Evolutionary conservation across 1,284 basidiomycete genomes (phyloP), one percentile per base, ranked within the genome.

Genomic region (Athelia sp.): DNA sequence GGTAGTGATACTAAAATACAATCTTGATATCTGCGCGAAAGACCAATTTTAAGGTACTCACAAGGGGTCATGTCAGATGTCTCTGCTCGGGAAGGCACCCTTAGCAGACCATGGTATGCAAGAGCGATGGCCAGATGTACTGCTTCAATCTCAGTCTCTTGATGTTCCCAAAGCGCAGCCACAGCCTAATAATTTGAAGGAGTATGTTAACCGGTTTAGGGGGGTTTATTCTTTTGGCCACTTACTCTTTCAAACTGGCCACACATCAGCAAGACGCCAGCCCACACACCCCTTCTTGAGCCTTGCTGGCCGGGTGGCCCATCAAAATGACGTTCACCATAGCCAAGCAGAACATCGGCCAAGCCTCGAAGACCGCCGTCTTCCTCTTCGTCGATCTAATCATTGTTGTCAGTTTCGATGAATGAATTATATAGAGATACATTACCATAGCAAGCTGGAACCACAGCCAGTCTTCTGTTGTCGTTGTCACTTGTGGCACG

Each of bases 401-500:
- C n/a, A 17, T 36, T 3, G 52, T 32, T 44, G 52, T 43, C 44
- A 15, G 38, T 48, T 21, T 48, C 22, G 22, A 43, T 10, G 4
- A 10, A 13, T 2, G 45, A 3, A 19, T 43, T 43, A 23, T 13
- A 40, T 6, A 35, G 46, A 42, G 23, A 44, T 13, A 24, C 55
- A 66, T 18, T 46, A 81, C 84, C 87, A 98, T 87, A 15, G 84
- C 79, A 17, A 99, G 79, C 72, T 99, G 96, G 73, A 97, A 84
- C 96, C 96, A 99, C 32, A 98, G 76, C 96, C 97, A 99, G 67
- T 98, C 96, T 64, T 98, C 96, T 3, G 93, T 96, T 6, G 92
- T 96, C 15, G 82, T 79, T 1, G 93, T 97, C 4, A 98, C 91
- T 45, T 88, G 81, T 9, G 83, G 79, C 1, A 95, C 87, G 57